Base-by-base conservation (phyloP, 2,329 filamentous ascomycete species). In the Xylariales sp. region DNA sequence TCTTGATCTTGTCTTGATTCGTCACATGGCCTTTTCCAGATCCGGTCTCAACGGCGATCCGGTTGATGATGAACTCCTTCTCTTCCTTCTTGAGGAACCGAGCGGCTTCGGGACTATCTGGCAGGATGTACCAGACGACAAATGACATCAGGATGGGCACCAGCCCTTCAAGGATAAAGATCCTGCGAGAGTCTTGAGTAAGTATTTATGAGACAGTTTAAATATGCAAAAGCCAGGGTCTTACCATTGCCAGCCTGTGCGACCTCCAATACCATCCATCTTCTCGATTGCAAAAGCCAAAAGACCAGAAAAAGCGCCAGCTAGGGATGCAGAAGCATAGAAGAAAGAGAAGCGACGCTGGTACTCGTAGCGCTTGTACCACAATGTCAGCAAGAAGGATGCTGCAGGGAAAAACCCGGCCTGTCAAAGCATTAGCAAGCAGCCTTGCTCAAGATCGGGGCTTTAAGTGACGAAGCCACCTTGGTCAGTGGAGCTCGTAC, bases 281-380 rank as follows among this genome's bases (percentile, higher is more conserved):
- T 69, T 65, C 3, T 63, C 64, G 27, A 76, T 73, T 2, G 55
- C 70, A 44, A 62, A 73, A 2, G 73, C 73, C 0, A 76, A 54
- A 14, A 76, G 53, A 1, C 35, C 35, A 12, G 35, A 38, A 15
- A 38, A 38, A 11, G 35, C 35, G 6, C 35, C 35, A 1, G 72
- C 70, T 31, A 74, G 16, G 28, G 50, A 44, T 3, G 42, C 35
- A 3, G 41, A 34, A 6, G 31, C 46, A 39, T 48, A 53, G 40
- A 48, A 50, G 15, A 52, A 16, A 11, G 44, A 43, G 6, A 52
- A 40, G 6, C 49, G 38, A 39, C 42, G 43, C 28, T 50, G 48
- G 10, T 46, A 18, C 30, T 53, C 48, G 17, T 41, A 48, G 12
- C 42, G 39, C 17, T 51, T 47, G 19, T 38, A 38, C n/a, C 31